Conservation (phyloP, 257 asterid species). For the Striga asiatica region DNA sequence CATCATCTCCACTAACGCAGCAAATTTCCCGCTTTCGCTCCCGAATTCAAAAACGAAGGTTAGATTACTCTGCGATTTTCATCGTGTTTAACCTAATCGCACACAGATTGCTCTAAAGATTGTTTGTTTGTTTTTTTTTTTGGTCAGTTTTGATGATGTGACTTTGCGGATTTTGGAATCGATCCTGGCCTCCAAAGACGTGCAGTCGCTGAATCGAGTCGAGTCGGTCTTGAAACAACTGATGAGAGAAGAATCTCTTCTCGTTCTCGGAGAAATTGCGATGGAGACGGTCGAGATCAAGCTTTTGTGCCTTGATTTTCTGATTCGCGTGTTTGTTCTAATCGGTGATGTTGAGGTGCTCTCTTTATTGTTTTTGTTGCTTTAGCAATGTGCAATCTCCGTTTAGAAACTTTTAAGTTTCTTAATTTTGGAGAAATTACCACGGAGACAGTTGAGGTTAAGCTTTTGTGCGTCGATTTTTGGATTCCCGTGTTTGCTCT, state of each 20-base stretch:
- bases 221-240: constrained; percentile 38
- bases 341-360: constrained; percentile 74
- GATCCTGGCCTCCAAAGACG: constrained; percentile 41
- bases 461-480: constrained; percentile 42
- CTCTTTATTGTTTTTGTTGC: background rate
- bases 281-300: constrained; percentile 40
- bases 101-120: no score
- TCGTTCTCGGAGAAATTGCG: constrained; percentile 41
- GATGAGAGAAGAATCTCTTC: constrained; percentile 53
- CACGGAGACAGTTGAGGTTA: constrained; percentile 35
- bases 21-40: constrained; percentile 52
- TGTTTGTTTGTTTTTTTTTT: background rate
- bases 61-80: background rate
- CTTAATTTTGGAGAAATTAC: constrained; percentile 41
- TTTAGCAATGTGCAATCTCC: no score
- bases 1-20: constrained; percentile 19
- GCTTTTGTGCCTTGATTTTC: constrained; percentile 56
- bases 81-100: background rate
- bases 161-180: constrained; percentile 54
- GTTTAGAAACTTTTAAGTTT: no score
- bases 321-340: constrained; percentile 51
- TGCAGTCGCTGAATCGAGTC: constrained; percentile 30
- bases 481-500: constrained; percentile 31
- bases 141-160: constrained; percentile 54
- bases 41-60: constrained; percentile 57